Evolutionary conservation across 768 basidiomycete species (phyloP).

Genomic region (Termitomyces sp.): DNA sequence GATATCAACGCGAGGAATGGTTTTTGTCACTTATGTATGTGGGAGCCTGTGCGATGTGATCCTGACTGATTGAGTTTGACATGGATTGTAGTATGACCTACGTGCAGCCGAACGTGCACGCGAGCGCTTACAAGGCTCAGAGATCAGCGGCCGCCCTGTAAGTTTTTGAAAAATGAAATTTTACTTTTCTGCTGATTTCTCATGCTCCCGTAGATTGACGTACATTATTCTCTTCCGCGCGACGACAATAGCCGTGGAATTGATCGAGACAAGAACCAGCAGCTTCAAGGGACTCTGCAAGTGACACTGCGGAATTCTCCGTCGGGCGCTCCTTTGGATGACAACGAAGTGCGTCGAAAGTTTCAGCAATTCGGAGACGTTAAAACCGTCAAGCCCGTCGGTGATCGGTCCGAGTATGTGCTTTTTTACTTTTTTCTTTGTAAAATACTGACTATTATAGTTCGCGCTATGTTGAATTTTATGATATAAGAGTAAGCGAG

Average conservation of each 20-base stretch:
- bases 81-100: conserved; percentile 70
- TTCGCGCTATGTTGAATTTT: conserved; percentile 90
- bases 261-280: conserved; percentile 81
- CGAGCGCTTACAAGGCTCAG: conserved; percentile 84
- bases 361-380: conserved; percentile 91
- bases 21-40: conserved; percentile 97
- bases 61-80: conserved; percentile 10
- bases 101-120: conserved; percentile 90
- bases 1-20: conserved; percentile 93
- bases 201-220: conserved; percentile 78
- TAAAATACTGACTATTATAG: conserved; percentile 31
- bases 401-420: conserved; percentile 56
- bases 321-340: conserved; percentile 68
- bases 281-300: conserved; percentile 80
- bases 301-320: conserved; percentile 70
- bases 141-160: conserved; percentile 85
- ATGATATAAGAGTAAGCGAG: conserved; percentile 75
- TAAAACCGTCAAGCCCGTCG: conserved; percentile 65
- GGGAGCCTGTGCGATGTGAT: background rate
- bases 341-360: conserved; percentile 78
- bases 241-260: conserved; percentile 70
- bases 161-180: conserved; percentile 23
- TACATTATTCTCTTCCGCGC: conserved; percentile 93
- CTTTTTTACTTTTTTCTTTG: background rate
- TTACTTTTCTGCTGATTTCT: conserved; percentile 8